Evolutionary conservation across 2,329 filamentous ascomycete species (phyloP), one percentile per base, ranked within the genome.

Genomic region (Daldinia eschscholtzii): DNA sequence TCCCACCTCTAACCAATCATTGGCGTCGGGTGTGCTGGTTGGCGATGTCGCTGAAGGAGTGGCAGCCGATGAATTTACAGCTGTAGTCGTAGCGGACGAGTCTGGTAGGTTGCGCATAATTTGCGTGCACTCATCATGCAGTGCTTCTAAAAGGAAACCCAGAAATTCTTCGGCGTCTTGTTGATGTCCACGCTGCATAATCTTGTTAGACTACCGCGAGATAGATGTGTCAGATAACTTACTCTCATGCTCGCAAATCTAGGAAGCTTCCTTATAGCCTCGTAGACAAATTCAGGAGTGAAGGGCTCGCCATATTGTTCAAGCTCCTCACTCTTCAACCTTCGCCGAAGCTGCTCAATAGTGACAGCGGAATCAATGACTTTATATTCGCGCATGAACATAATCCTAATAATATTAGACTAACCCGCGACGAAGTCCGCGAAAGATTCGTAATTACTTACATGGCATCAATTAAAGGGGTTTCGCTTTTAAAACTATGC

Each of bases 151-250:
- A 37, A 99, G 84, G 79, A 98, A 97, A 0, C 94, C 95, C 26
- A 99, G 84, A 74, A 99, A 99, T 77, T 99, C 96, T 78, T 99
- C 94, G 0, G 96, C 96, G 82, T 99, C 96, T 83, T 99, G 95
- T 79, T 99, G 96, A 75, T 98, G 95, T 15, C 96, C 96, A 68
- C 94, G 92, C 91, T 94, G 71, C 46, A 67, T 57, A 57, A 33
- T 58, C 62, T 81, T 65, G 70, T 76, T 68, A 77, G 75, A 55
- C 57, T 7, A 28, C 5, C 26, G 20, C 42, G 20, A 48, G 10
- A 53, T 1, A n/a, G 26, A 28, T 55, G 3, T 1, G 26, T 46
- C 53, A 72, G 18, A 26, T 3, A 33, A 83, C 90, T 80, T 85
- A 94, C 92, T 78, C 92, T 91, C 94, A 99, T 98, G 77, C 92